These are phyloP conservation scores for Penicillium occitanis DNA, from an alignment of 2,329 filamentous ascomycete genomes.

Conservation along the genomic window DNA sequence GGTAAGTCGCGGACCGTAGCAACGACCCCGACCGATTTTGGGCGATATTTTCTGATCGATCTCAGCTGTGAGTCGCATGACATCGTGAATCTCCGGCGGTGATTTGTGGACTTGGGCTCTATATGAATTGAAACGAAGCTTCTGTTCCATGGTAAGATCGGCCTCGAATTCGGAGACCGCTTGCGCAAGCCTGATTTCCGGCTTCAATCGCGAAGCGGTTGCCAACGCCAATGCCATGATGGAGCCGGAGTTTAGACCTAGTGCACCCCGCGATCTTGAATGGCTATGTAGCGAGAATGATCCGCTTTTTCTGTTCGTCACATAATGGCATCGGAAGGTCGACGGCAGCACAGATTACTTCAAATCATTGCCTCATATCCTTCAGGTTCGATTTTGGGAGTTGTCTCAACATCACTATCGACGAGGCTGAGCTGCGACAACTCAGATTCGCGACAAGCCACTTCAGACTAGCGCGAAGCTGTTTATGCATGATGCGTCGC, in stretches of 20 bases:
- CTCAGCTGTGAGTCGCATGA: slow-evolving; percentile 45
- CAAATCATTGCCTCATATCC: not conserved
- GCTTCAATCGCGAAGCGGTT: slow-evolving; percentile 23
- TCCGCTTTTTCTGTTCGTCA: not conserved
- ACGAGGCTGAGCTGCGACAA: not conserved
- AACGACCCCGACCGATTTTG: slow-evolving; percentile 28
- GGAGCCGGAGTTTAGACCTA: not conserved
- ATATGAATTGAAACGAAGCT: slow-evolving; percentile 24
- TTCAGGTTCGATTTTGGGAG: not conserved
- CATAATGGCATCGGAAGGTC: not conserved
- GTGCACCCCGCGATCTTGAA: not conserved
- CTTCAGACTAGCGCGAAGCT: not conserved
- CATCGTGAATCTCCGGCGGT: slow-evolving; percentile 36
- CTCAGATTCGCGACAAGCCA: not conserved
- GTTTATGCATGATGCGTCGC: not conserved
- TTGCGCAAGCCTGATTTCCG: slow-evolving; percentile 35
- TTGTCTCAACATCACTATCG: not conserved
- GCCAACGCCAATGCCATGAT: slow-evolving; percentile 19
- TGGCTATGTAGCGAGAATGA: not conserved
- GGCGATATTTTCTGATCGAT: slow-evolving; percentile 30
- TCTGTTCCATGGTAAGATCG: slow-evolving; percentile 38
- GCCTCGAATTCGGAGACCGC: slow-evolving; percentile 45
- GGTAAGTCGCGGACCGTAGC: slow-evolving; percentile 44
- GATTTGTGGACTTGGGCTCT: slow-evolving; percentile 20
- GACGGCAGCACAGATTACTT: not conserved